Conservation (phyloP, 306 rosid species). For the Sicyos edulis region DNA sequence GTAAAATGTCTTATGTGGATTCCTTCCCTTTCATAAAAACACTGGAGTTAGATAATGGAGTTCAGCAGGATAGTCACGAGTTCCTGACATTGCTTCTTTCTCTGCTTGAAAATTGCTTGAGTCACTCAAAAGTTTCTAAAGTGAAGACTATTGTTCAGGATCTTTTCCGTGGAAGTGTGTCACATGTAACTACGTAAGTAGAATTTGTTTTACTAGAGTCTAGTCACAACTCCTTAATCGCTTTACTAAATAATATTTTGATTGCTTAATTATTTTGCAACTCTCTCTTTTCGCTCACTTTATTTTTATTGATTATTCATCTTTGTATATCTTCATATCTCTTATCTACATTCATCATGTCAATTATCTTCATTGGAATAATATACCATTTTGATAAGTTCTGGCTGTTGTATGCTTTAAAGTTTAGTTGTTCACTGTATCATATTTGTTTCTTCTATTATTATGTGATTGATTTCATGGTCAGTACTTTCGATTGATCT, state of each 20-base stretch:
- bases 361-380: not conserved
- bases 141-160: slow-evolving; percentile 84
- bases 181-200: slow-evolving; percentile 88
- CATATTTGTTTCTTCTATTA: not conserved
- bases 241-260: not conserved
- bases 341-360: not conserved
- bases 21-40: slow-evolving; percentile 88
- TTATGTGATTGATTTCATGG: not conserved
- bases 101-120: slow-evolving; percentile 72
- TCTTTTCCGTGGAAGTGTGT: slow-evolving; percentile 94
- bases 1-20: slow-evolving; percentile 81
- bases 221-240: not conserved
- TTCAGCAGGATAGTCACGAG: slow-evolving; percentile 98
- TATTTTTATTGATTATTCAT: not conserved
- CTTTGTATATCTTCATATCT: not conserved
- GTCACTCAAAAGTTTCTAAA: slow-evolving; percentile 54
- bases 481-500: not conserved
- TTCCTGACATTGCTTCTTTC: slow-evolving; percentile 85
- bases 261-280: not conserved
- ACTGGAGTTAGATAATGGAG: slow-evolving; percentile 91
- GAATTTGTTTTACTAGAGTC: not conserved
- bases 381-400: not conserved
- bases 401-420: not conserved
- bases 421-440: not conserved
- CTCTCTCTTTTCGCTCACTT: not conserved